Conservation (phyloP, 148 eudicot genomes). For the Pouteria glomerata region DNA sequence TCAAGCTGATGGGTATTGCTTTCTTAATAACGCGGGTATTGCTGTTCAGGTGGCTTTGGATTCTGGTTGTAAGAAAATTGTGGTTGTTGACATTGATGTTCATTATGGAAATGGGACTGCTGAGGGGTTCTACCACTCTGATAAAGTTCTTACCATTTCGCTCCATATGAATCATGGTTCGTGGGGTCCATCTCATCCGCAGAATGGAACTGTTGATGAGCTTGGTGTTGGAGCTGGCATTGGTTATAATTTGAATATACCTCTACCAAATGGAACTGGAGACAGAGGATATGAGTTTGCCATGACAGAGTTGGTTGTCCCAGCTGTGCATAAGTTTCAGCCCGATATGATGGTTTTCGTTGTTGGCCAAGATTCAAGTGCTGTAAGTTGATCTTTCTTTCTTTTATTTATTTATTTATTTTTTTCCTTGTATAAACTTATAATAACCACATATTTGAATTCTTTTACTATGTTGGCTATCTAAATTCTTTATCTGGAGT, state of each 20-base stretch:
- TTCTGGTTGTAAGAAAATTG: conserved; percentile 57
- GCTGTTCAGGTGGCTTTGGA: conserved; percentile 59
- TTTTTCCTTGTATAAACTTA: neutral
- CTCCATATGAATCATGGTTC: conserved; percentile 99
- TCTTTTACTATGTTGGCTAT: neutral
- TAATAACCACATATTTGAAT: neutral
- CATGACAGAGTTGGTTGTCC: conserved; percentile 62
- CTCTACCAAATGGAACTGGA: conserved; percentile 88
- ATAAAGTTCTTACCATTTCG: conserved; percentile 76
- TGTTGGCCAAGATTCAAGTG: conserved; percentile 91
- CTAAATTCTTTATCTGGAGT: neutral
- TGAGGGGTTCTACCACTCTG: conserved; percentile 69
- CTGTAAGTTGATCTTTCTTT: conserved; percentile 55
- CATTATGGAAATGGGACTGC: conserved; percentile 97
- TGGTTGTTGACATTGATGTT: conserved; percentile 90
- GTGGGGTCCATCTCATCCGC: conserved; percentile 98
- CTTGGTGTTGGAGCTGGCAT: conserved; percentile 76
- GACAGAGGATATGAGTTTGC: conserved; percentile 68
- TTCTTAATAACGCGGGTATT: conserved; percentile 81
- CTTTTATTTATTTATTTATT: neutral
- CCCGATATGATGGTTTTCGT: conserved; percentile 84
- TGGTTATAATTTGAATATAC: conserved; percentile 84
- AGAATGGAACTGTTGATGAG: conserved; percentile 65
- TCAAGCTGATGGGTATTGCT: conserved; percentile 94
- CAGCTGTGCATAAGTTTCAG: conserved; percentile 59